Evolutionary conservation across 148 eudicot species (phyloP), one percentile per base, ranked within the genome.

Genomic region (Vaccinium macrocarpon): DNA sequence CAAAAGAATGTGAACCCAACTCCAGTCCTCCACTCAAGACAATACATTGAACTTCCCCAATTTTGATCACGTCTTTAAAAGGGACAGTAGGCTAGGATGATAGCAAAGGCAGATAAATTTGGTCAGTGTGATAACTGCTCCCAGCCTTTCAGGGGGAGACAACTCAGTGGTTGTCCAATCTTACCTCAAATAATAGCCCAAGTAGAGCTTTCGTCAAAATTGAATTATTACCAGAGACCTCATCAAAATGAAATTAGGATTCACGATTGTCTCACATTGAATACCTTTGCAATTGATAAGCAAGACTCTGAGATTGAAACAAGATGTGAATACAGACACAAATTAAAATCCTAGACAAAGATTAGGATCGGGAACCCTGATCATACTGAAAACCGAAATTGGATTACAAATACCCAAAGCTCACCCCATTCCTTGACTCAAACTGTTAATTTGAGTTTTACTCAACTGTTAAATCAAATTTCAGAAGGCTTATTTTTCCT

Each of bases 81-180:
- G 23, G n/a, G n/a, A 78, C 18, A 9, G 62, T 52, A 21, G 79
- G 64, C 16, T 23, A 6, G 11, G 59, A 51, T 77, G 59, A 46
- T 15, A 77, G 23, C 49, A 79, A 79, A 55, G 66, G 66, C 81
- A 8, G 42, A 79, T 56, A 53, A 55, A 77, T 0, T 52, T 78
- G 18, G 46, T 42, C 42, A 25, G 11, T 35, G 70, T 59, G 9
- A 38, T 57, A 19, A 57, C 51, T 38, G 46, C 81, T 78, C 64
- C 56, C 64, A 78, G 11, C 18, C 61, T 52, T 78, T 29, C n/a
- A 14, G 29, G 10, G 29, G 2, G 13, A 52, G 48, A 23, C 71
- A 64, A 64, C 71, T 23, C 32, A 66, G 46, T 10, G 35, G 21
- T 51, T 6, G 14, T 25, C 59, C 42, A 4, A 77, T 50, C 48